A percentile compares a stretch with the other conserved stretches of the same genome.
These are phyloP conservation scores for Chlamydomonas sp. DNA, from an alignment of 139 green algal species.

Conservation along the genomic window DNA sequence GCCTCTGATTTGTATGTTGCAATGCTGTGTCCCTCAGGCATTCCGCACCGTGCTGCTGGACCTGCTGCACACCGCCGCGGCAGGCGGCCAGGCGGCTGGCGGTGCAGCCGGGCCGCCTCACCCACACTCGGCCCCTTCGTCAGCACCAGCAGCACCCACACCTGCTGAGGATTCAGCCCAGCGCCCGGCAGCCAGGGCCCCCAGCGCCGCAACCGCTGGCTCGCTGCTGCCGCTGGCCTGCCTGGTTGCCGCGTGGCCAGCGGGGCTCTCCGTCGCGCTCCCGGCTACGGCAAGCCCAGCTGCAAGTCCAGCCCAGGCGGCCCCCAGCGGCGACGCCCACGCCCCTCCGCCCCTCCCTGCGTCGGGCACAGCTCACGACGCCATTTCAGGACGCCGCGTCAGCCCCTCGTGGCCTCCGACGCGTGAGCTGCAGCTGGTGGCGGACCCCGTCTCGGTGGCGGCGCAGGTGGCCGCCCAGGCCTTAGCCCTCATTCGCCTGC, in stretches of 20 bases:
- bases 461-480: not conserved
- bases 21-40: not conserved
- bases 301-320: no score
- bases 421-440: not conserved
- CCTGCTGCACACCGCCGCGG: not conserved
- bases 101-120: no score
- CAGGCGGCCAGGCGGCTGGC: not conserved
- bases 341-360: not conserved
- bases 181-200: not conserved
- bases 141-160: not conserved
- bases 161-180: not conserved
- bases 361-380: not conserved
- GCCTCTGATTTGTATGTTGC: not conserved
- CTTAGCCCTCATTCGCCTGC: constrained; percentile 7
- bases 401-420: not conserved
- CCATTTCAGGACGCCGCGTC: no score
- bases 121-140: no score
- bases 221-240: constrained; percentile 9
- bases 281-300: no score
- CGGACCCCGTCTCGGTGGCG: not conserved
- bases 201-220: not conserved
- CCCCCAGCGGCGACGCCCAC: not conserved
- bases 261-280: not conserved
- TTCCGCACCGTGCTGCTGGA: not conserved
- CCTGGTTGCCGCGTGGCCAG: not conserved